Evolutionary conservation across 2,329 filamentous ascomycete species (phyloP).

Genomic region (Aspergillus sp.): DNA sequence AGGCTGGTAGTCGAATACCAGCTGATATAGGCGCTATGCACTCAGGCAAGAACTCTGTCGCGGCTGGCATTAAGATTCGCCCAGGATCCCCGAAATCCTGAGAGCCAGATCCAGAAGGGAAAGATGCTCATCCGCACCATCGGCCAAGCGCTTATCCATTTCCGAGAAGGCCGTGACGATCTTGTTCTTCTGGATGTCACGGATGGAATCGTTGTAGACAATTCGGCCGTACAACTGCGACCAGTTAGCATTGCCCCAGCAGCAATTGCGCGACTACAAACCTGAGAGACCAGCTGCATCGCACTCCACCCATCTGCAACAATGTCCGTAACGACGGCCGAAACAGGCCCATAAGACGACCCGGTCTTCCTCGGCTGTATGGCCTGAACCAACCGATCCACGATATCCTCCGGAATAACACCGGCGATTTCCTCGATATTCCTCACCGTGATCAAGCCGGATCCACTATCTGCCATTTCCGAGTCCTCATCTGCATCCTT

Average conservation of each 20-base stretch:
- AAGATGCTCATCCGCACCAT: slow-evolving; percentile 91
- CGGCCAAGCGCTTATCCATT: slow-evolving; percentile 84
- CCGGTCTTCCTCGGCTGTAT: slow-evolving; percentile 62
- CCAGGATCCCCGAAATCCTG: slow-evolving; percentile 66
- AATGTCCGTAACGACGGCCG: slow-evolving; percentile 76
- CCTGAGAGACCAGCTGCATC: slow-evolving; percentile 73
- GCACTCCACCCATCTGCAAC: slow-evolving; percentile 97
- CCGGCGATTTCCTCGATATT: slow-evolving; percentile 93
- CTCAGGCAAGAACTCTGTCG: too few relatives aligned
- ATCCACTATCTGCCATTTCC: slow-evolving; percentile 49
- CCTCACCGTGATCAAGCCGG: slow-evolving; percentile 56
- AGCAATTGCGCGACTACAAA: slow-evolving; percentile 29
- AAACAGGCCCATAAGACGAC: slow-evolving; percentile 62
- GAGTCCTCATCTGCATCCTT: slow-evolving; percentile 46
- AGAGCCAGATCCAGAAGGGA: slow-evolving; percentile 78
- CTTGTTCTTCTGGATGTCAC: slow-evolving; percentile 78
- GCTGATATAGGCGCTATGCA: too few relatives aligned
- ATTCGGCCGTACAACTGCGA: slow-evolving; percentile 59
- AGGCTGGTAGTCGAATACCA: too few relatives aligned
- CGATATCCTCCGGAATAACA: slow-evolving; percentile 69
- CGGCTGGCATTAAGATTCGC: slow-evolving; percentile 17
- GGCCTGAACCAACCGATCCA: slow-evolving; percentile 60
- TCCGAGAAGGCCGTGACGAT: slow-evolving; percentile 88
- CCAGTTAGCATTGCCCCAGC: slow-evolving; percentile 4
- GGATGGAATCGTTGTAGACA: slow-evolving; percentile 73